Base-by-base conservation (phyloP, 371 early-diverging fungal genomes). In the Mortierella polycephala region DNA sequence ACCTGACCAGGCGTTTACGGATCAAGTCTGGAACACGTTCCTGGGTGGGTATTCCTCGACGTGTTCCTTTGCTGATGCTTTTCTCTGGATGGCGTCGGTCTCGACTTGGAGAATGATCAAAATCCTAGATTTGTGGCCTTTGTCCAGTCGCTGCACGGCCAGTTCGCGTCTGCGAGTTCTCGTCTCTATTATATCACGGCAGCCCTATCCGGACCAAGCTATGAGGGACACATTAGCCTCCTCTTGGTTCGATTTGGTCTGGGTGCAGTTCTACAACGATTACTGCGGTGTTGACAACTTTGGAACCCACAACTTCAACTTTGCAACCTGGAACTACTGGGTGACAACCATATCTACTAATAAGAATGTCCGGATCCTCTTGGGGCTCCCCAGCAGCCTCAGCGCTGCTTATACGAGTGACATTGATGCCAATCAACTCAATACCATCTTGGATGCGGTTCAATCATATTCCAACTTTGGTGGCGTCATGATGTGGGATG, bases 201-300 rank as follows among this genome's bases (percentile, higher is more conserved):
- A 0, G 85, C 88, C 0, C 88, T 88, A 69, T 52, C 87, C 87
- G 0, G 93, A 92, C 64, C 81, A 83, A 1, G 87, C 87, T 14
- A 77, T 92, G 23, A 85, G 85, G 40, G 52, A 77, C 0, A 83
- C 88, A 0, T 71, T 91, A 12, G 87, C 87, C 62, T 54, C 42
- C 7, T 85, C 84, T 5, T 86, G 89, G 71, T 85, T 93, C 56
- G 94, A 93, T 76, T 84, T 90, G 76, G 86, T 92, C 5, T 89
- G 81, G 74, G 87, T 92, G n/a, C 92, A 92, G 74, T 92, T 92
- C 63, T 92, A 92, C 82, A 92, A 92, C 83, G 90, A 91, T 74
- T 84, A 83, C 47, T 92, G 92, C 54, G 79, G 85, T 3, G 54
- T 82, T 47, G 85, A 90, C 50, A 84, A 76, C 44, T 89, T 75